Evolutionary conservation across 2,329 filamentous ascomycete genomes (phyloP).

Genomic region (Tolypocladium sp.): DNA sequence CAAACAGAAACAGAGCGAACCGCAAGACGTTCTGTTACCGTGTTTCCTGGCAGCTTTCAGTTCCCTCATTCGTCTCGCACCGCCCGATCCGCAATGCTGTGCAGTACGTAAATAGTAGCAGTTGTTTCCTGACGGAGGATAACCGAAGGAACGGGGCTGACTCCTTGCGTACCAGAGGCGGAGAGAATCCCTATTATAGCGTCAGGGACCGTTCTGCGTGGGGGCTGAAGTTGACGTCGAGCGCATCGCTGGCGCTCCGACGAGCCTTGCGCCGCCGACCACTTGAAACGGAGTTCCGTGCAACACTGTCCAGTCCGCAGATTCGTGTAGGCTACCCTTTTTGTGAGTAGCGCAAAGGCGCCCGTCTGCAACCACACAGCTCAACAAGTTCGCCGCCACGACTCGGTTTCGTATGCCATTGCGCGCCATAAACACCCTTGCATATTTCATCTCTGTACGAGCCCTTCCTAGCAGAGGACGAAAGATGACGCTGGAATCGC

Average conservation of each 20-base stretch:
- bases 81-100: not conserved
- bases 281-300: not conserved
- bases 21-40: not conserved
- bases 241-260: not conserved
- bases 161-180: not conserved
- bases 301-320: not conserved
- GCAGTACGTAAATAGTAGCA: not conserved
- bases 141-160: not conserved
- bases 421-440: too few relatives aligned
- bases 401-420: not conserved
- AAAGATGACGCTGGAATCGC: not conserved
- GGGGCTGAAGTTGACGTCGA: not conserved
- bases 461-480: not conserved
- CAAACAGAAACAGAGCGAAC: not conserved
- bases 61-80: not conserved
- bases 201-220: not conserved
- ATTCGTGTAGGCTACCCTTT: not conserved
- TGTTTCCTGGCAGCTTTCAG: not conserved
- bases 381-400: not conserved
- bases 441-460: not conserved
- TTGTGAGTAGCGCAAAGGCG: not conserved
- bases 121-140: not conserved
- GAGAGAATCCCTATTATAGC: not conserved
- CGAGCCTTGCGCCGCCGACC: not conserved
- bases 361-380: not conserved